Conservation (phyloP, 2,329 filamentous ascomycete genomes). For the Colletotrichum eleusines region DNA sequence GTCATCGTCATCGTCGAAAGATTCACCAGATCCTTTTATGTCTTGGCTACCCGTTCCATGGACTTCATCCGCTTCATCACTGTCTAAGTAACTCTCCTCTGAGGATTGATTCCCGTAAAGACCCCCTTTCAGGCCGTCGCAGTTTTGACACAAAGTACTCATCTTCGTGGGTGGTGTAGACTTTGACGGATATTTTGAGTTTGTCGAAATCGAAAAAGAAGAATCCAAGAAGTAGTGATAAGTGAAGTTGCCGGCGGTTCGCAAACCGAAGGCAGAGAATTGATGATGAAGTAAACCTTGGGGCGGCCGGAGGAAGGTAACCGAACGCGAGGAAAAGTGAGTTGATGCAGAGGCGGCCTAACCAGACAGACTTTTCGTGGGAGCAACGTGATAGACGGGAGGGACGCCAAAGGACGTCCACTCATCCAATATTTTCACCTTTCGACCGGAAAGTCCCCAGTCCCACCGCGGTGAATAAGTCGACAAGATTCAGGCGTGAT, state of each 20-base stretch:
- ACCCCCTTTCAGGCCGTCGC: background rate
- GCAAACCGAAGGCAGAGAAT: conserved; percentile 5
- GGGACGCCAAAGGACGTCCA: conserved; percentile 6
- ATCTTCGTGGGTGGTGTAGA: background rate
- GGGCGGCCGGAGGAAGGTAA: background rate
- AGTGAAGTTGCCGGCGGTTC: background rate
- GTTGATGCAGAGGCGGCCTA: background rate
- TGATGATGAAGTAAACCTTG: background rate
- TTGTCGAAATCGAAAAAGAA: background rate
- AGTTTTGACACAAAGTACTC: background rate
- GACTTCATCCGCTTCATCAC: background rate
- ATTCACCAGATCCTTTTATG: background rate
- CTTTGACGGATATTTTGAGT: background rate
- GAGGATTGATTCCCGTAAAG: background rate
- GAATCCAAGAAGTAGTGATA: background rate
- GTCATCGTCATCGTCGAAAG: background rate
- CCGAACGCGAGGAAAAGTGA: conserved; percentile 2
- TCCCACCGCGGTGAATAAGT: background rate
- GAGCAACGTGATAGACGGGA: conserved; percentile 6
- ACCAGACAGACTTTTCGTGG: background rate
- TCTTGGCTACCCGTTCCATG: background rate
- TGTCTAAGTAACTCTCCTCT: background rate
- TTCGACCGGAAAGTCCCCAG: background rate
- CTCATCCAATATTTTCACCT: background rate
- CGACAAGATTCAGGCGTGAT: background rate